Base-by-base conservation (phyloP, 306 rosid genomes). In the Prunus mongolica region DNA sequence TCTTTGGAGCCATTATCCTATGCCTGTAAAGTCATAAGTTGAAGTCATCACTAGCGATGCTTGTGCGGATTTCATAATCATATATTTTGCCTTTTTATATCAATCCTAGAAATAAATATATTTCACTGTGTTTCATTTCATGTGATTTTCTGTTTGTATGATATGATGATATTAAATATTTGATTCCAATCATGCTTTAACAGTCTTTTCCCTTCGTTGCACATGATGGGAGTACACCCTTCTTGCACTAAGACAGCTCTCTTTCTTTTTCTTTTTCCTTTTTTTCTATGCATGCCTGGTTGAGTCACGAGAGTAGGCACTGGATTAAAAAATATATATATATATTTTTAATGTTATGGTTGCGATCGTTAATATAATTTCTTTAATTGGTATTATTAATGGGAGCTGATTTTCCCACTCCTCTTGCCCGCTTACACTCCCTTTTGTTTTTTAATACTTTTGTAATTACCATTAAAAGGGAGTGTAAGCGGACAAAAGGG, bases 51-150 rank as follows among this genome's bases (percentile, higher is more conserved):
- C 30, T 72, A 27, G 66, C 20, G 50, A 52, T 52, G 27, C 8
- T 34, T 32, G 46, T 11, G 45, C 51, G 66, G 66, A 61, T 61
- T 61, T 18, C 16, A 28, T 62, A 6, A 5, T 58, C 65, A 22
- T 11, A 58, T 24, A 58, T 4, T 58, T 58, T 58, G 1, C 10
- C 55, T 49, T 68, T 25, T 25, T 50, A 50, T 27, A 18, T 51
- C n/a, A 52, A 6, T 50, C 34, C 54, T 70, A 13, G 76, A 54
- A 71, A n/a, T 71, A 50, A 38, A 34, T 71, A 71, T 20, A 55
- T 51, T 54, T 62, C 3, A 30, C 49, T 54, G 64, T 44, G 64
- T 71, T 32, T 9, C 20, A 18, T 50, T 32, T 9, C 13, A 18
- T 50, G 22, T 28, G 24, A 71, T 18, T 62, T 62, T 28, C 41